Evolutionary conservation across 2,329 filamentous ascomycete genomes (phyloP).

Genomic region (Fusarium neocosmosporiellum): DNA sequence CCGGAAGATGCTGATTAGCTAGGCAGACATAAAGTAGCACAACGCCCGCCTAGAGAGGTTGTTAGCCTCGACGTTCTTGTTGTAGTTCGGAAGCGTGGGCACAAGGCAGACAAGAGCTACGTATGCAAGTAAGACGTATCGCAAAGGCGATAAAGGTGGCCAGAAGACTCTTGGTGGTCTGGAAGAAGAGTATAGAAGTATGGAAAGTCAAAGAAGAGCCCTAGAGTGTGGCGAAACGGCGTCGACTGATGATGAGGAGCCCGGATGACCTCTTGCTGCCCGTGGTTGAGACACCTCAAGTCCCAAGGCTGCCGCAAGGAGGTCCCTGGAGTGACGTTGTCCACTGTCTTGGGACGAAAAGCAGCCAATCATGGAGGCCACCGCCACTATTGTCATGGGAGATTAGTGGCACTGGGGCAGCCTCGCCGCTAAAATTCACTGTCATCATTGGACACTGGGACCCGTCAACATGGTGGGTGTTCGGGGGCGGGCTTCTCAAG

Average conservation of each 20-base stretch:
- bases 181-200: slow-evolving; percentile 10
- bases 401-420: slow-evolving; percentile 13
- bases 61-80: slow-evolving; percentile 7
- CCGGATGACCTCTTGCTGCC: slow-evolving; percentile 26
- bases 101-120: slow-evolving; percentile 34
- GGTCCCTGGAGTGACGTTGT: slow-evolving; percentile 36
- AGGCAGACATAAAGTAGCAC: background rate
- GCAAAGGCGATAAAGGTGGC: background rate
- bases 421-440: slow-evolving; percentile 16
- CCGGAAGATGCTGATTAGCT: background rate
- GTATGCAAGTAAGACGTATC: slow-evolving; percentile 18
- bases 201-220: background rate
- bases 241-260: slow-evolving; percentile 13
- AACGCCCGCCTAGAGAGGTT: background rate
- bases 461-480: background rate
- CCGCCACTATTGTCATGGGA: background rate
- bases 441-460: background rate
- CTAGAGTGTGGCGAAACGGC: slow-evolving; percentile 4
- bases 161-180: background rate
- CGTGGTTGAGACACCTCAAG: slow-evolving; percentile 1
- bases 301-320: slow-evolving; percentile 17
- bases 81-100: background rate
- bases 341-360: slow-evolving; percentile 2
- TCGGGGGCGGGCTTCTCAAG: background rate
- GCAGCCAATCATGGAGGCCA: slow-evolving; percentile 16